phyloP scores from a whole-genome alignment of 2,329 filamentous ascomycete species.

The Apiospora koreana region DNA sequence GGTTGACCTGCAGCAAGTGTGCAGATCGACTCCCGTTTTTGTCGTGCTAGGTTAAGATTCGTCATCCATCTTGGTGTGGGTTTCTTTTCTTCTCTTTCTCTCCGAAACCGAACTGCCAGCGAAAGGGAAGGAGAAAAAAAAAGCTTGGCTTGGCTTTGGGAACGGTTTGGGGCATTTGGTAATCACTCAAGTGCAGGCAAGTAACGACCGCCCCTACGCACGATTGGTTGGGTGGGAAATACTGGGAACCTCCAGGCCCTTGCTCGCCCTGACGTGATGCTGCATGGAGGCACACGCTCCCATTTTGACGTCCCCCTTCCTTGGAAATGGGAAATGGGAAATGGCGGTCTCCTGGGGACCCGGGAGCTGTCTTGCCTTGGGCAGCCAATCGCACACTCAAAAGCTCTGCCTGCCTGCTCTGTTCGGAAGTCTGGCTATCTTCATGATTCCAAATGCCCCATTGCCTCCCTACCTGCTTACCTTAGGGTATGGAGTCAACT shows the following conservation, averaged over 20 bases:
- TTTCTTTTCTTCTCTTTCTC: background rate
- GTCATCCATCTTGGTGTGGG: background rate
- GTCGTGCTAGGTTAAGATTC: background rate
- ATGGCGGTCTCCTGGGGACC: background rate
- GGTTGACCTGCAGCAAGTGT: background rate
- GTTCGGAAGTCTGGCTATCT: background rate
- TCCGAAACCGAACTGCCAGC: background rate
- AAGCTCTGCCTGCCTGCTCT: background rate
- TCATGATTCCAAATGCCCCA: background rate
- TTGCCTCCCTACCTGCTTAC: too few relatives aligned
- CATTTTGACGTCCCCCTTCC: background rate
- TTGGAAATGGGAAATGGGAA: background rate
- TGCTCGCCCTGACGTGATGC: constrained; percentile 3
- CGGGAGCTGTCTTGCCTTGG: background rate
- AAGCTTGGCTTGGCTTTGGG: constrained; percentile 7
- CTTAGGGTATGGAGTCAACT: too few relatives aligned
- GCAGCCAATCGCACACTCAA: background rate
- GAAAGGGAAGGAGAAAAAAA: background rate
- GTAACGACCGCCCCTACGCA: background rate
- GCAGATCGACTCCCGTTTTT: background rate
- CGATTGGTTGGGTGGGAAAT: constrained; percentile 6
- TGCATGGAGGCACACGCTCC: background rate
- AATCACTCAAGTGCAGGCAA: too few relatives aligned
- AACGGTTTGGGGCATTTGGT: background rate
- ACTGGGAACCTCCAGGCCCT: background rate